Percentiles rank a stretch among this genome's conserved stretches.
phyloP scores from a whole-genome alignment of 2,329 filamentous ascomycete genomes.

The Alternaria atra region DNA sequence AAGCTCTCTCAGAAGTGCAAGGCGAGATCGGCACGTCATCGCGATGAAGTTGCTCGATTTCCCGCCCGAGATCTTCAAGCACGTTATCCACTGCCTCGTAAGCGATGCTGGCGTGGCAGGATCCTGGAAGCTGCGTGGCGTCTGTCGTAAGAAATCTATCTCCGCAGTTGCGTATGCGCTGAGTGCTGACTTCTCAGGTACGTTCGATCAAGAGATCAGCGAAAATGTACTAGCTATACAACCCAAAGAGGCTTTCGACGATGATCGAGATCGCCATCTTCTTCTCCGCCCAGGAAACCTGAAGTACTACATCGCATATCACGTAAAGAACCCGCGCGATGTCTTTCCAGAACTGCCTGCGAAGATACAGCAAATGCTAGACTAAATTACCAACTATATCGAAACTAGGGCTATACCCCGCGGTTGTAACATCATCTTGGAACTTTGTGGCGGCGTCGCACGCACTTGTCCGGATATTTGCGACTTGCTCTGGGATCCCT shows the following conservation, averaged over 20 bases:
- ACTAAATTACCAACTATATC: background rate
- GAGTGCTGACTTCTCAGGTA: background rate
- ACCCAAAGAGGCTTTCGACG: background rate
- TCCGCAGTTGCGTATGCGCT: background rate
- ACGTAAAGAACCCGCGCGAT: background rate
- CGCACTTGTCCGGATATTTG: background rate
- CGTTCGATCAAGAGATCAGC: background rate
- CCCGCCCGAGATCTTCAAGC: constrained; percentile 5
- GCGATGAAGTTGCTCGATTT: constrained; percentile 11
- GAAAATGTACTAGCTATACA: background rate
- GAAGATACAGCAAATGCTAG: background rate
- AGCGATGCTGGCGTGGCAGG: background rate
- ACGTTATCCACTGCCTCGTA: background rate
- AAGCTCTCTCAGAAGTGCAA: background rate
- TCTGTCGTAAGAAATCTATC: background rate
- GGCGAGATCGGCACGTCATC: background rate
- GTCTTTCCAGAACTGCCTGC: background rate
- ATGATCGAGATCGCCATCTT: background rate
- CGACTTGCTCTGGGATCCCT: background rate
- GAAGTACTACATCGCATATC: background rate
- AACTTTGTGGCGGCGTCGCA: background rate
- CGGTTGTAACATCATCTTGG: background rate
- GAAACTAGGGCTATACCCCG: no score
- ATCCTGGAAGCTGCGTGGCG: background rate
- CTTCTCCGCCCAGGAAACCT: background rate